Evolutionary conservation across 139 green algal genomes (phyloP).

Genomic region (Haematococcus sp.): DNA sequence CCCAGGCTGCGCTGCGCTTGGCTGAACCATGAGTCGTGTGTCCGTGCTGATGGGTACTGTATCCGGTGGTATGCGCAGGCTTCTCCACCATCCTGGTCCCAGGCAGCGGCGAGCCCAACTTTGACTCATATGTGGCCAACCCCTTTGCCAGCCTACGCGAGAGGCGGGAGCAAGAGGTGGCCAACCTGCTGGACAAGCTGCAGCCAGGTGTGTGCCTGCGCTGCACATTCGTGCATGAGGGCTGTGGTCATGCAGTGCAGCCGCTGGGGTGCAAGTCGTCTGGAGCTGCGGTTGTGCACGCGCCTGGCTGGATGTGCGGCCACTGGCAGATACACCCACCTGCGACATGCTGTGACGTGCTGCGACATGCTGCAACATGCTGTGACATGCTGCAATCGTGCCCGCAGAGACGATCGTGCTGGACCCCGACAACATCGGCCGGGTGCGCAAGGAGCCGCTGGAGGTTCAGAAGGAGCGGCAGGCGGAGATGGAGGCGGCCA

Average conservation of each 20-base stretch:
- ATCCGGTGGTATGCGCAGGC: no score
- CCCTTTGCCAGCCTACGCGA: conserved; percentile 80
- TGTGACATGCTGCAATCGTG: no score
- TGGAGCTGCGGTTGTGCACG: no score
- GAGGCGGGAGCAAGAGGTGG: conserved; percentile 88
- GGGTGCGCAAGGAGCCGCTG: conserved; percentile 67
- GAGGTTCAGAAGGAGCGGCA: conserved; percentile 69
- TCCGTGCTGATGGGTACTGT: no score
- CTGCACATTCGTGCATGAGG: no score
- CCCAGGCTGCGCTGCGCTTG: not conserved
- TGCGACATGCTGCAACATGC: no score
- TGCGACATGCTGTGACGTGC: no score
- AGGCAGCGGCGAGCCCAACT: conserved; percentile 95
- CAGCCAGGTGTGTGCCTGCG: conserved; percentile 57
- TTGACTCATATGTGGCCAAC: conserved; percentile 94
- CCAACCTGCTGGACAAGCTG: conserved; percentile 95
- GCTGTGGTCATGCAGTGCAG: no score
- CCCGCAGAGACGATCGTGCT: conserved; percentile 85
- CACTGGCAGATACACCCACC: no score
- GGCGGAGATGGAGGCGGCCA: conserved; percentile 32
- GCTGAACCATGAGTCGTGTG: not conserved
- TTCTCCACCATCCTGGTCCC: conserved; percentile 87
- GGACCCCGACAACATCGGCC: conserved; percentile 80
- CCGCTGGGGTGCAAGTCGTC: no score
- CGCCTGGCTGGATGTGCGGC: no score